Base-by-base conservation (phyloP, 179 eudicot genomes). In the Carnegiea gigantea region DNA sequence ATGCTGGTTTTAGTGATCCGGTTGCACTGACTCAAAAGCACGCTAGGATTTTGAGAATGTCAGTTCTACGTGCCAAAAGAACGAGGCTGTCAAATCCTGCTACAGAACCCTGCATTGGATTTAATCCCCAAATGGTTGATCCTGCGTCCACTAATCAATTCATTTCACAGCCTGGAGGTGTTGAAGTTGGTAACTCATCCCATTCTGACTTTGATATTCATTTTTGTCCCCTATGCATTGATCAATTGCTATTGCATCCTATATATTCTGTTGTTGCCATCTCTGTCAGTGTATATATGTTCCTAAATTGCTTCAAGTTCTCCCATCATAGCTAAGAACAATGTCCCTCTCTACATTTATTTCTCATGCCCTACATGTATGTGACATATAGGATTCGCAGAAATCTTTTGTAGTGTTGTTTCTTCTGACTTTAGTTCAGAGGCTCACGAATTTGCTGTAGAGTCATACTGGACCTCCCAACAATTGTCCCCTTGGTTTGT, bases 1-100 rank as follows among this genome's bases (percentile, higher is more conserved):
- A 62, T 57, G 64, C 48, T 71, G 26, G 14, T 18, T 77, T 10
- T 28, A 13, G n/a, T 70, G 17, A 70, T 77, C 72, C 77, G 0
- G 21, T 77, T 44, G 62, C 77, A 26, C 24, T 26, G 4, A 26
- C 62, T 57, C 77, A 82, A 54, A 82, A 70, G 62, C 62, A 77
- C 10, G 77, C 77, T 8, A 28, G 84, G 72, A 23, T 77, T 59
- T 12, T 70, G 77, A 70, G 77, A 57, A 70, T 82, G 54, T 68
- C 67, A 70, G 51, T 24, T 77, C 4, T 77, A 70, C 44, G 80
- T 24, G 72, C 48, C 12, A 77, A 82, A 57, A 24, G 80, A 43
- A 24, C 49, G 80, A 44, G 6, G 65, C 36, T 15, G 23, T 57
- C 30, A 30, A 17, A 82, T 59, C 46, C 49, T 78, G 21, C 51